A percentile compares a stretch with the other conserved stretches of the same genome.
Evolutionary conservation across 495 filamentous ascomycete species (phyloP).

Genomic region (Thermothielavioides terrestris): DNA sequence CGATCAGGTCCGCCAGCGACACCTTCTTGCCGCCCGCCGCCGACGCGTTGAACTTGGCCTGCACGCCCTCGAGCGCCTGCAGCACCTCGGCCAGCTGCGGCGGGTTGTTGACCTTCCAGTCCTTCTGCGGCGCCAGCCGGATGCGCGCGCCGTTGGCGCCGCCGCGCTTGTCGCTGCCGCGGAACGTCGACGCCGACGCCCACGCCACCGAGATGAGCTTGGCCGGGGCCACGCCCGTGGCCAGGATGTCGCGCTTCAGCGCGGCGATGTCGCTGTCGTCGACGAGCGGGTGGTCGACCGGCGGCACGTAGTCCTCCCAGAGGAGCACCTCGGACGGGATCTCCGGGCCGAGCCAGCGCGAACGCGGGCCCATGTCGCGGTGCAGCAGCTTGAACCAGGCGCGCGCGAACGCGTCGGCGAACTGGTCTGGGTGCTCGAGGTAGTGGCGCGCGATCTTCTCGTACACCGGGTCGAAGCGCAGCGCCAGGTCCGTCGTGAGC

Average conservation of each 20-base stretch:
- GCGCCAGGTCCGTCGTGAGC: conserved; percentile 62
- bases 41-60: conserved; percentile 53
- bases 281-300: conserved; percentile 45
- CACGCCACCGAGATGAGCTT: conserved; percentile 55
- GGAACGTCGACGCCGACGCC: conserved; percentile 65
- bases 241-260: conserved; percentile 58
- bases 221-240: conserved; percentile 43
- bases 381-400: conserved; percentile 76
- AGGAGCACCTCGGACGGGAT: conserved; percentile 51
- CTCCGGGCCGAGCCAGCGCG: conserved; percentile 61
- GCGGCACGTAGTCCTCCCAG: conserved; percentile 61
- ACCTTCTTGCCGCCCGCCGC: conserved; percentile 55
- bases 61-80: conserved; percentile 48
- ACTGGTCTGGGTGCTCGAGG: conserved; percentile 54
- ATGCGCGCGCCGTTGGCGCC: conserved; percentile 69
- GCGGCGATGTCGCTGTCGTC: conserved; percentile 48
- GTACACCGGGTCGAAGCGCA: conserved; percentile 59
- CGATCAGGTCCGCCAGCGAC: conserved; percentile 63
- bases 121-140: conserved; percentile 57
- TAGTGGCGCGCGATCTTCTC: conserved; percentile 64
- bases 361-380: conserved; percentile 61
- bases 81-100: conserved; percentile 50
- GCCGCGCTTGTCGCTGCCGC: conserved; percentile 65
- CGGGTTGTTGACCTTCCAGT: conserved; percentile 63
- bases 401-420: conserved; percentile 54